Evolutionary conservation across 441 rosid genomes (phyloP).

Genomic region (Pelargonium citronellum): DNA sequence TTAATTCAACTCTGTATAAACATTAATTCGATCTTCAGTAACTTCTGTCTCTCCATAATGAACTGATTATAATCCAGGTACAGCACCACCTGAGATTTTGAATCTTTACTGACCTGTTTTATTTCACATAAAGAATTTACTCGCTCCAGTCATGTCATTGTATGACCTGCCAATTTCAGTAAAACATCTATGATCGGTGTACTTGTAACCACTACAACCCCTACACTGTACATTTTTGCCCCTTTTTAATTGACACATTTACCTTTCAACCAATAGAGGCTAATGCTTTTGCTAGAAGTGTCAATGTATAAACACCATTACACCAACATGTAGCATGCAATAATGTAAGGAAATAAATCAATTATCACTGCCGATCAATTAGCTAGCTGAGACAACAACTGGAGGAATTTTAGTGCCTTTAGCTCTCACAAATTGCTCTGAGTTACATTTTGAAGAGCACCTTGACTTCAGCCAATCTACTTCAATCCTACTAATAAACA

Average conservation of each 20-base stretch:
- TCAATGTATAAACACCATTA: background rate
- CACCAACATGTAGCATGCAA: background rate
- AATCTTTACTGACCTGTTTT: too few species aligned
- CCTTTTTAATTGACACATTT: too few species aligned
- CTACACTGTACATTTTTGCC: too few species aligned
- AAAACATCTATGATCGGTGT: background rate
- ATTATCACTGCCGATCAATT: background rate
- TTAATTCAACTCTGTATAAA: background rate
- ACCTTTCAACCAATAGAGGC: too few species aligned
- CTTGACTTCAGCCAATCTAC: background rate
- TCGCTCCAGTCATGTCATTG: background rate
- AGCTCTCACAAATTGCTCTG: background rate
- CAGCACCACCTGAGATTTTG: background rate
- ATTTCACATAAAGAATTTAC: too few species aligned
- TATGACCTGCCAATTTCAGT: background rate
- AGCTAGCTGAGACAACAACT: background rate
- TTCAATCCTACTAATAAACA: too few species aligned
- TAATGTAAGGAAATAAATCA: background rate
- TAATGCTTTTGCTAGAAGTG: too few species aligned
- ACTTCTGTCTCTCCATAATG: background rate
- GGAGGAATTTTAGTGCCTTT: background rate
- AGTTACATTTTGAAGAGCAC: background rate
- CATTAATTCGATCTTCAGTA: background rate
- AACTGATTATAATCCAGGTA: background rate
- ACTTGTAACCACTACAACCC: too few species aligned